Conservation (phyloP, 2,329 filamentous ascomycete species). For the Nothophaeocryptopus gaeumannii region DNA sequence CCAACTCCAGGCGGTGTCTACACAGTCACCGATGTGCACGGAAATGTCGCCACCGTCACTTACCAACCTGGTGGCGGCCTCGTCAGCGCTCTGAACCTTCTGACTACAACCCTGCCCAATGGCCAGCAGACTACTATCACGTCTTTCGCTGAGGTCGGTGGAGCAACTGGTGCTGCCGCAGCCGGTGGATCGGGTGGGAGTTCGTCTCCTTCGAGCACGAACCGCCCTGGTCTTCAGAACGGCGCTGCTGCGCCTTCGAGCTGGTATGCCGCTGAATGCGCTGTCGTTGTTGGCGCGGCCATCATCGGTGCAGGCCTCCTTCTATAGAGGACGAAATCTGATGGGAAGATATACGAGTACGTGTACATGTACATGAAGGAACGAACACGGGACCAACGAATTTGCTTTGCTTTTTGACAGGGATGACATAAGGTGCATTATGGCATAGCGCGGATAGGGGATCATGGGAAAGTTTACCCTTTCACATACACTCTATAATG, state of each 20-base stretch:
- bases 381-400: too few relatives aligned
- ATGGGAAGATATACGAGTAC: neutral
- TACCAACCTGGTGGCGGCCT: slow-evolving; percentile 45
- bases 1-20: slow-evolving; percentile 39
- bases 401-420: too few relatives aligned
- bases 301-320: slow-evolving; percentile 35
- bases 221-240: slow-evolving; percentile 40
- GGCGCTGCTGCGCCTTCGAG: slow-evolving; percentile 32
- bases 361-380: slow-evolving; percentile 2
- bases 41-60: slow-evolving; percentile 45
- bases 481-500: too few relatives aligned
- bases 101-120: slow-evolving; percentile 36
- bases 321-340: slow-evolving; percentile 26
- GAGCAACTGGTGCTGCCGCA: slow-evolving; percentile 16
- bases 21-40: slow-evolving; percentile 42
- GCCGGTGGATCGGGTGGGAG: slow-evolving; percentile 12
- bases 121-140: slow-evolving; percentile 43
- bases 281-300: slow-evolving; percentile 33
- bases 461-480: too few relatives aligned
- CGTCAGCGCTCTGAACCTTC: slow-evolving; percentile 41
- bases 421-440: too few relatives aligned
- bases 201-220: slow-evolving; percentile 8
- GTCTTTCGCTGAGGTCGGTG: slow-evolving; percentile 43
- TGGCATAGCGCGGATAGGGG: too few relatives aligned
- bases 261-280: slow-evolving; percentile 30